Percentiles rank a stretch among this genome's conserved stretches.
phyloP scores from a whole-genome alignment of 352 stramenopile species.

The Phytophthora citrophthora region DNA sequence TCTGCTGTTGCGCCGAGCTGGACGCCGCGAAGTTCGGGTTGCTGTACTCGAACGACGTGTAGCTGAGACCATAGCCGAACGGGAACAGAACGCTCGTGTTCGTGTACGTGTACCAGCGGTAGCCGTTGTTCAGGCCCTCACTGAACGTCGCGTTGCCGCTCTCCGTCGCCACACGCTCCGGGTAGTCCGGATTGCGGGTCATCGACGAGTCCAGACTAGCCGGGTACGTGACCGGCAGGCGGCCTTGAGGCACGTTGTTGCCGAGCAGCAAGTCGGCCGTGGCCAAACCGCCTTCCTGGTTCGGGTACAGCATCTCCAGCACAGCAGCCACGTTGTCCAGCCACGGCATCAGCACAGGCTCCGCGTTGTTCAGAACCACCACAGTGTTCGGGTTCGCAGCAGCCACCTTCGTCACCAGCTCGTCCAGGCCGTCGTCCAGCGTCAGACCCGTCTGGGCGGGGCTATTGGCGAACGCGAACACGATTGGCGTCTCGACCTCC shows the following conservation, averaged over 20 bases:
- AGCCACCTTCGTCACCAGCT: conserved; percentile 32
- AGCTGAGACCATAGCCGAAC: conserved; percentile 39
- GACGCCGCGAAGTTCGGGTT: conserved; percentile 32
- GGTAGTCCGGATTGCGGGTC: conserved; percentile 39
- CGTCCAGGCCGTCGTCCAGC: conserved; percentile 19
- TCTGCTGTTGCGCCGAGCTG: conserved; percentile 12
- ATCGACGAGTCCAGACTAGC: conserved; percentile 31
- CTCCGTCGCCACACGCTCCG: conserved; percentile 28
- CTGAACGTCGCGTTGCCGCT: conserved; percentile 41
- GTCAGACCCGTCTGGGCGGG: conserved; percentile 28
- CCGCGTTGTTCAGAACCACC: conserved; percentile 41
- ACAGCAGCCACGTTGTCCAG: conserved; percentile 36
- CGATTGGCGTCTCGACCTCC: conserved; percentile 36
- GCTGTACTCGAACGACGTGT: conserved; percentile 44
- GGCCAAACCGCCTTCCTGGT: conserved; percentile 42
- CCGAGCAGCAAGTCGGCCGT: conserved; percentile 38
- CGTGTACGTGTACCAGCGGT: conserved; percentile 39
- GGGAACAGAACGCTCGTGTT: conserved; percentile 43
- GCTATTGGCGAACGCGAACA: conserved; percentile 43
- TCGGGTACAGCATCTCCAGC: conserved; percentile 43
- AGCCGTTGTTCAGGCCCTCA: conserved; percentile 40
- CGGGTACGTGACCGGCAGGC: conserved; percentile 37
- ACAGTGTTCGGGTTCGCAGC: conserved; percentile 43
- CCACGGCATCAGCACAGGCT: conserved; percentile 40
- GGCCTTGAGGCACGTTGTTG: conserved; percentile 38